Percentiles rank a stretch among this genome's conserved stretches.
Conservation (phyloP, 495 filamentous ascomycete species). For the Opeltia flavorubescens region DNA sequence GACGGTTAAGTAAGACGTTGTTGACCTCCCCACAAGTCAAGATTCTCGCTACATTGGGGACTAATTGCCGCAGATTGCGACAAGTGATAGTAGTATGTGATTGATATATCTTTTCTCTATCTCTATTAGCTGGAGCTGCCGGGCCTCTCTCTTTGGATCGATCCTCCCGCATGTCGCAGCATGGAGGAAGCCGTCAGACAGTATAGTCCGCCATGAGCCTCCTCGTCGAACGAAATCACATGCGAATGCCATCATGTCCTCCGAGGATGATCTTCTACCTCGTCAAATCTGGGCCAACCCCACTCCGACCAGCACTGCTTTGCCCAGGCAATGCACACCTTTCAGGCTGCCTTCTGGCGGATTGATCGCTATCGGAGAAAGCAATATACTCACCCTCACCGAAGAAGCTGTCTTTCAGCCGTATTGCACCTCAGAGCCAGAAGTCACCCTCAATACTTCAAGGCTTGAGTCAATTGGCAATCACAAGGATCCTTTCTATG, state of each 20-base stretch:
- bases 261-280: neutral
- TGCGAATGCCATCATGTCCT: neutral
- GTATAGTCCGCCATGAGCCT: neutral
- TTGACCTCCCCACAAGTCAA: too few species aligned
- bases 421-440: slow-evolving; percentile 35
- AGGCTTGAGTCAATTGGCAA: slow-evolving; percentile 27
- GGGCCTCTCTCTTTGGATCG: neutral
- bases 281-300: slow-evolving; percentile 42
- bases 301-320: slow-evolving; percentile 25
- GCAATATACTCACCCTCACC: slow-evolving; percentile 44
- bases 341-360: slow-evolving; percentile 50
- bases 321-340: slow-evolving; percentile 41
- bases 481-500: slow-evolving; percentile 75
- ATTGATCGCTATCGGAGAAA: slow-evolving; percentile 41
- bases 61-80: too few species aligned
- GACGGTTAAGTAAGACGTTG: too few species aligned
- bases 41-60: too few species aligned
- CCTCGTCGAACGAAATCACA: neutral
- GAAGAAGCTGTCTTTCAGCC: slow-evolving; percentile 50
- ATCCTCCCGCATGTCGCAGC: neutral
- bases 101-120: too few species aligned
- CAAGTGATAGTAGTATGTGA: too few species aligned
- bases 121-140: too few species aligned
- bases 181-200: neutral
- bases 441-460: slow-evolving; percentile 18